Conservation (phyloP, 768 basidiomycete genomes). For the Daedaleopsis nitida region DNA sequence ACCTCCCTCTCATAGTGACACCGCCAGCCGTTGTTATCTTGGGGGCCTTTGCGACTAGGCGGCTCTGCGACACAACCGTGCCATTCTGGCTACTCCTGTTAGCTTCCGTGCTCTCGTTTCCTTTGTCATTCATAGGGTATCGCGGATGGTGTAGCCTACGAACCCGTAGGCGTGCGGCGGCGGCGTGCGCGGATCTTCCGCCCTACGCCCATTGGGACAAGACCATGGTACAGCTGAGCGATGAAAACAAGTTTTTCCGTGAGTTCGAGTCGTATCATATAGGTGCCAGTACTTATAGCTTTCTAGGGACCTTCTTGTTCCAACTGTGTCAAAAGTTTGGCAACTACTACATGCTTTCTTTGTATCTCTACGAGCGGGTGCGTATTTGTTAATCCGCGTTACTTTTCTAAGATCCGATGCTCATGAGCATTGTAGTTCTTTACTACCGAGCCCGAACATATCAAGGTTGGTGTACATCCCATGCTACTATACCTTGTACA, state of each 20-base stretch:
- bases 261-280: neutral
- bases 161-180: neutral
- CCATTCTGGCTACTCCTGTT: neutral
- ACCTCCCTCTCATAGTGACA: neutral
- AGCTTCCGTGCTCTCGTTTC: neutral
- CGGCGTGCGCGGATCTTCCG: conserved; percentile 3
- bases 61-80: neutral
- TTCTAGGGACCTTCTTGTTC: conserved; percentile 12
- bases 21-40: neutral
- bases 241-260: conserved; percentile 1
- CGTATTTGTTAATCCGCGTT: neutral
- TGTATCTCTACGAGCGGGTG: conserved; percentile 6
- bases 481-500: neutral
- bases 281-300: neutral
- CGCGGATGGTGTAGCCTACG: neutral
- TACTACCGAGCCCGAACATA: conserved; percentile 41
- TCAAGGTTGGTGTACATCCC: conserved; percentile 33
- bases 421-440: conserved; percentile 29
- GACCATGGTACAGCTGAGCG: neutral
- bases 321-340: conserved; percentile 9
- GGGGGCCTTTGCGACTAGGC: neutral
- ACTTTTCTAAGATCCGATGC: neutral
- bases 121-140: neutral
- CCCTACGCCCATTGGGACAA: neutral
- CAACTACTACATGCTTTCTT: conserved; percentile 6